A percentile compares a stretch with the other conserved stretches of the same genome.
Evolutionary conservation across 1,284 basidiomycete genomes (phyloP).

Genomic region (Meripilus lineatus): DNA sequence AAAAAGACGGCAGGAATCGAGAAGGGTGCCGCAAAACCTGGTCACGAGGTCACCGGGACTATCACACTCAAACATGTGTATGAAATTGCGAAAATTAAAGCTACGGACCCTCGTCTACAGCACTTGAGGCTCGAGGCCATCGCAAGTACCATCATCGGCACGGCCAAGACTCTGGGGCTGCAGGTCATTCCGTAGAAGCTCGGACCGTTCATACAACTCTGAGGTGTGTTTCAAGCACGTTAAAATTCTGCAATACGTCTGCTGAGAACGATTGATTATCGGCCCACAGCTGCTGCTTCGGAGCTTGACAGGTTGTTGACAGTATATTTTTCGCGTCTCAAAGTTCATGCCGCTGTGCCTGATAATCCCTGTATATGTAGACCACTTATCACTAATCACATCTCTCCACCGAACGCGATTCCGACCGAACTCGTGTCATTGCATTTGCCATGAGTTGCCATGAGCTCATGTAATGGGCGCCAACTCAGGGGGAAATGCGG

Average conservation of each 20-base stretch:
- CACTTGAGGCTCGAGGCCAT: conserved; percentile 82
- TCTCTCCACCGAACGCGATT: conserved; percentile 4
- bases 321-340: conserved; percentile 3
- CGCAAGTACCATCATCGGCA: conserved; percentile 83
- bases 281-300: conserved; percentile 6
- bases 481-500: conserved; percentile 17
- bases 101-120: conserved; percentile 83
- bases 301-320: conserved; percentile 6
- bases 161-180: conserved; percentile 81
- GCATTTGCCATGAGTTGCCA: conserved; percentile 18
- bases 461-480: conserved; percentile 2
- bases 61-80: conserved; percentile 96
- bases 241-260: not conserved
- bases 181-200: conserved; percentile 82
- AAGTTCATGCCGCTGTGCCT: conserved; percentile 11
- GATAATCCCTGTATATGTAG: conserved; percentile 14
- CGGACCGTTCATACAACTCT: conserved; percentile 20
- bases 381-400: conserved; percentile 8
- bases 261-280: conserved; percentile 15
- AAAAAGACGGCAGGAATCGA: conserved; percentile 91
- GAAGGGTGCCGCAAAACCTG: conserved; percentile 81
- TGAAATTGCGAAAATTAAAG: conserved; percentile 98
- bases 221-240: conserved; percentile 10
- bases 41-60: conserved; percentile 73
- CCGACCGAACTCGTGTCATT: conserved; percentile 25